Conservation (phyloP, 2,329 filamentous ascomycete species). For the Macrophomina pseudophaseolina region DNA sequence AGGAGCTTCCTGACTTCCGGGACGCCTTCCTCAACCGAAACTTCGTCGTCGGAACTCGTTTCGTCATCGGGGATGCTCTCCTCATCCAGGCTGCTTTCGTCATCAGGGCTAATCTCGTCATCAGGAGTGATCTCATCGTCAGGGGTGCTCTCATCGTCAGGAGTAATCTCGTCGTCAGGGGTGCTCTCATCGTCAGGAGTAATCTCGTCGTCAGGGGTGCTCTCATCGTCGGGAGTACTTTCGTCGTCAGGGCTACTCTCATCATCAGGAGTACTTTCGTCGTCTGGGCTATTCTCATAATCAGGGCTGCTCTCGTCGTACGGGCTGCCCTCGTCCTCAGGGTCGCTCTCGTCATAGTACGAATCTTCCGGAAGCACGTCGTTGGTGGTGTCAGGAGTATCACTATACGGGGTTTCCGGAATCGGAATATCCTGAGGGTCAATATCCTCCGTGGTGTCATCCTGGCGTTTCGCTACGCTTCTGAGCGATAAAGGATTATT, state of each 20-base stretch:
- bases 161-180: not conserved
- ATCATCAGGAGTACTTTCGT: not conserved
- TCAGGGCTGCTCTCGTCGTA: not conserved
- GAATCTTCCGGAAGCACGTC: not conserved
- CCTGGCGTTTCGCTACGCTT: not conserved
- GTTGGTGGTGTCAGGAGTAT: not conserved
- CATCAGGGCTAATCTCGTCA: not conserved
- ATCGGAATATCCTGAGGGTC: too few species aligned
- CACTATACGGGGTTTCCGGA: not conserved
- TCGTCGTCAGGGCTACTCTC: not conserved
- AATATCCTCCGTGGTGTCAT: not conserved
- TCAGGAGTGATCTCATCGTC: not conserved
- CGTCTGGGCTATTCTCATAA: not conserved
- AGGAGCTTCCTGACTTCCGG: not conserved
- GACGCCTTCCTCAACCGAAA: too few species aligned
- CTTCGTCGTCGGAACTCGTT: not conserved
- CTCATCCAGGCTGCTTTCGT: not conserved
- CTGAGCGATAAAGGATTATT: too few species aligned
- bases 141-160: not conserved
- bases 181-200: too few species aligned
- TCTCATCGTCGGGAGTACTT: not conserved
- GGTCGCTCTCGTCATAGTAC: not conserved
- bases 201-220: not conserved
- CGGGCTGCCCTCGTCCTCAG: not conserved
- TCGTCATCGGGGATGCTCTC: not conserved